Evolutionary conservation across 2,329 filamentous ascomycete genomes (phyloP), one percentile per base, ranked within the genome.

Genomic region (Aspergillus flavus): DNA sequence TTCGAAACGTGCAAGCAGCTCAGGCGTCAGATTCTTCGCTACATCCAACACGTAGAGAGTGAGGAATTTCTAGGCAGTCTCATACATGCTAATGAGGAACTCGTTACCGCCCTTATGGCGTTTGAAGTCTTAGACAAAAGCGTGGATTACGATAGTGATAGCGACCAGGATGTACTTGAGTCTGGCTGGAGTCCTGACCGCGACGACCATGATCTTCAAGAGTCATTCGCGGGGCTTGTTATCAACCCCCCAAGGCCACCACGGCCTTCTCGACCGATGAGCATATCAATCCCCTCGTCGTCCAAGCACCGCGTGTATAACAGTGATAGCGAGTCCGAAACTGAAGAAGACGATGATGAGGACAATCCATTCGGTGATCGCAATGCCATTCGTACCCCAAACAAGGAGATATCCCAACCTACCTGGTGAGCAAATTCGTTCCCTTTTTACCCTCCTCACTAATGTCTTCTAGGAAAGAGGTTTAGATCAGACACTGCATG

Each of bases 21-120:
- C 14, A 87, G 95, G 56, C 86, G 93, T 62, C 92, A 92, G 75
- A 91, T 98, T 34, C 76, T 98, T 45, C 90, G 93, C 61, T 98
- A 97, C 76, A 97, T 98, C 66, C 93, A 98, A 73, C 86, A 93
- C 57, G 91, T 98, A 14, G 92, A 97, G 75, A 90, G 89, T 10
- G 94, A 98, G 73, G 89, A 98, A 72, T 97, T 91, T 84, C 89
- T 99, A 10, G 95, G 94, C 48, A 90, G 92, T 64, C 84, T 99
- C 5, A 88, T 99, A 21, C 92, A 95, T 72, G 94, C 94, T 67
- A 98, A 99, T 72, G 95, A 99, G 72, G 92, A 96, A 78, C 89
- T 99, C n/a, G 92, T 98, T 46, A 90, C 90, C 65, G 93, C 94
- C 1, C 84, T 99, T 62, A 97, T 96, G 87, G 91, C 93, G 0